Base-by-base conservation (phyloP, 1,284 basidiomycete genomes). In the Flammula alnicola region DNA sequence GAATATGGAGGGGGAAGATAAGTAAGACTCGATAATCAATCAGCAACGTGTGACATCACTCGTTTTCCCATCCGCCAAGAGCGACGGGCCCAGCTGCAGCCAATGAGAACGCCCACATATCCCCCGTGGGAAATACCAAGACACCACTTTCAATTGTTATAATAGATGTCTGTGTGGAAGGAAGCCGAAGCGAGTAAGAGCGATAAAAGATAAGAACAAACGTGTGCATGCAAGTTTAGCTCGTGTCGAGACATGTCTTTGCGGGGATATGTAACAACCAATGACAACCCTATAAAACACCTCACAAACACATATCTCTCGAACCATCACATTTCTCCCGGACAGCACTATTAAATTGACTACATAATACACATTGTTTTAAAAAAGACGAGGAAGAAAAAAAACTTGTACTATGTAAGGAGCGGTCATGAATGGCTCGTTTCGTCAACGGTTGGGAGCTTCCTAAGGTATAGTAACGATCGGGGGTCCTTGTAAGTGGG, bases 331-430 rank as follows among this genome's bases (percentile, higher is more conserved):
- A 30, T 40, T 45, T 52, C 40, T 42, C 44, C 46, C 38, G 26
- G 44, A 46, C 48, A 54, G 44, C 47, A 57, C 50, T 47, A 56
- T 47, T 59, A 54, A 45, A 49, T 54, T 38, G 54, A 52, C 58
- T 66, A 64, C 60, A 64, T 58, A 63, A 56, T 63, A 66, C 62
- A 64, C 43, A 49, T 57, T 50, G 47, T 22, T 33, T 12, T 50
- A 43, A 55, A 57, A 47, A 60, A 55, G 49, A 57, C 47, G n/a
- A n/a, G 47, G 47, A 51, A 44, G 36, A 52, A 42, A 44, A 47
- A 35, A 30, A 47, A 49, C 44, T 41, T 47, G 48, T n/a, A n/a
- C n/a, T n/a, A n/a, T n/a, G n/a, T n/a, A 51, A 51, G 43, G 43
- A 50, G 50, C 49, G 47, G 55, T 52, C 55, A 49, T 57, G 48